Conservation (phyloP, 768 basidiomycete species). For the Lentinula boryana region DNA sequence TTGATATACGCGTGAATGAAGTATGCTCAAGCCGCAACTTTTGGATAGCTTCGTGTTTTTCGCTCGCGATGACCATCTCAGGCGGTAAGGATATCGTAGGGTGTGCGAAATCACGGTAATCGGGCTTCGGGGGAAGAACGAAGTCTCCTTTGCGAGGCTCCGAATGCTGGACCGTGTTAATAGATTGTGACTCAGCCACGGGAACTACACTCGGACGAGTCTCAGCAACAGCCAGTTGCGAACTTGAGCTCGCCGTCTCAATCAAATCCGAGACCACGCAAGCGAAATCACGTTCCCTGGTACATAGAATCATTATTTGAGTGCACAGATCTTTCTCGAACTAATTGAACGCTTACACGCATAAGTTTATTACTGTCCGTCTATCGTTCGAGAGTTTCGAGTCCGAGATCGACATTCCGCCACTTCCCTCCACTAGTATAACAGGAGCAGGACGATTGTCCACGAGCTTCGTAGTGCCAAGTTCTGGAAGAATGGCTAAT, state of each 20-base stretch:
- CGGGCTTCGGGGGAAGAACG: no score
- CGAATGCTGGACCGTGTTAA: no score
- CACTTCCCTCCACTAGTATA: slow-evolving; percentile 20
- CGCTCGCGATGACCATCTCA: no score
- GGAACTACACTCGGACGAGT: not conserved
- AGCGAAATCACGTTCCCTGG: not conserved
- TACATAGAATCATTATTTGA: not conserved
- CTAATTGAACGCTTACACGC: slow-evolving; percentile 4
- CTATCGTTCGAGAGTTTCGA: not conserved
- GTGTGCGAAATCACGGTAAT: no score
- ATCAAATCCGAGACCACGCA: not conserved
- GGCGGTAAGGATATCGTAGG: no score
- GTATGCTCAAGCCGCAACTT: no score
- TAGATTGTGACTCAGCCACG: no score
- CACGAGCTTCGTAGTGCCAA: slow-evolving; percentile 19
- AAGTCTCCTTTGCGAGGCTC: no score
- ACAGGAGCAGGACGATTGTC: slow-evolving; percentile 21
- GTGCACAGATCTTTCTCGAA: not conserved
- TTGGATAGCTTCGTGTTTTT: no score
- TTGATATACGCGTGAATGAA: no score
- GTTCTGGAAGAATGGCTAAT: slow-evolving; percentile 22
- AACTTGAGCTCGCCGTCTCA: not conserved
- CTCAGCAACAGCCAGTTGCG: not conserved
- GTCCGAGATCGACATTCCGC: slow-evolving; percentile 14
- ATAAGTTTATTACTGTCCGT: slow-evolving; percentile 9